phyloP scores from a whole-genome alignment of 2,329 filamentous ascomycete genomes.

The Aspergillus costaricaensis region DNA sequence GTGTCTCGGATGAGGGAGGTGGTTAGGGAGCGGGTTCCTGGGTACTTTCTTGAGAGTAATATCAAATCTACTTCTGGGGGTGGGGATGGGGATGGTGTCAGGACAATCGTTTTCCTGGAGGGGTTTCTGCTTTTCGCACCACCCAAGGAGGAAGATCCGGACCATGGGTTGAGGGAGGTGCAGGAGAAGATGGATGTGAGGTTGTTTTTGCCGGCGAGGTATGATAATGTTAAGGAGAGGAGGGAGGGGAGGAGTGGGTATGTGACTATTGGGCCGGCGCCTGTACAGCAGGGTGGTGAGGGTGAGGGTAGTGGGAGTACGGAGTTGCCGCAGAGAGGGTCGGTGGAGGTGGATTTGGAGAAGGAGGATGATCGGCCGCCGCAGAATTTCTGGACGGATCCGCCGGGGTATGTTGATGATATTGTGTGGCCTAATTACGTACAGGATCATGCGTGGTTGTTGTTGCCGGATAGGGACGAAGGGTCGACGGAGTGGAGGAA shows the following conservation, averaged over 20 bases:
- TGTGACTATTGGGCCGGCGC: slow-evolving; percentile 48
- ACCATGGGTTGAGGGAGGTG: slow-evolving; percentile 31
- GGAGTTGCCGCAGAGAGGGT: not conserved
- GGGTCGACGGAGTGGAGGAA: slow-evolving; percentile 4
- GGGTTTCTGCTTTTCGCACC: slow-evolving; percentile 81
- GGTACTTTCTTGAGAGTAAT: not conserved
- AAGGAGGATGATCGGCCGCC: slow-evolving; percentile 40
- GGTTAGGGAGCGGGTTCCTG: slow-evolving; percentile 21
- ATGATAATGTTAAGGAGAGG: slow-evolving; percentile 48
- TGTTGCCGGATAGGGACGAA: slow-evolving; percentile 65
- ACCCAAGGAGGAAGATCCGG: slow-evolving; percentile 21
- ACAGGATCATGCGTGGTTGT: slow-evolving; percentile 76
- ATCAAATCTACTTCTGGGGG: not conserved
- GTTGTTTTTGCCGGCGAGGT: slow-evolving; percentile 74
- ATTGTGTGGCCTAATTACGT: slow-evolving; percentile 97
- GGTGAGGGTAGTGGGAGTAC: not conserved
- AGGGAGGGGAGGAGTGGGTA: slow-evolving; percentile 48
- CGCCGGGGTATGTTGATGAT: slow-evolving; percentile 88
- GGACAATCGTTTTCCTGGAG: slow-evolving; percentile 72
- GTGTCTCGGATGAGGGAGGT: slow-evolving; percentile 27
- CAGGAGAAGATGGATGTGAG: slow-evolving; percentile 64
- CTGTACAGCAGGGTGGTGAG: slow-evolving; percentile 13
- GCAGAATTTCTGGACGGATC: slow-evolving; percentile 92
- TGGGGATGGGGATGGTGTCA: slow-evolving; percentile 1
- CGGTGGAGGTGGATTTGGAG: slow-evolving; percentile 29